Conservation (phyloP, 2,329 filamentous ascomycete genomes). For the Byssochlamys sp. region DNA sequence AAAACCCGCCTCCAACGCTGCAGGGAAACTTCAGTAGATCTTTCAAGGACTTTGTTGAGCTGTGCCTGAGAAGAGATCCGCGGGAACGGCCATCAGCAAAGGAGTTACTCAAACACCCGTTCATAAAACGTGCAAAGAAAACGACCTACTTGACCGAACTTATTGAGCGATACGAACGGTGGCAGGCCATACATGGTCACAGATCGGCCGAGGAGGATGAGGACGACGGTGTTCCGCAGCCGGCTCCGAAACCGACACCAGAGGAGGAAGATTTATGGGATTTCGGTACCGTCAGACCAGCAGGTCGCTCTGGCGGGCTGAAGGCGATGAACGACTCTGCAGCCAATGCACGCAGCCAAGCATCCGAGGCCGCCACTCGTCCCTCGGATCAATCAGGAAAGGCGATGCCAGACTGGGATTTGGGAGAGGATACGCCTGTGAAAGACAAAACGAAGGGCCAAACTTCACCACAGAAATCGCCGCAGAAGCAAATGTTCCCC, state of each 20-base stretch:
- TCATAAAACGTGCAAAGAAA: constrained; percentile 83
- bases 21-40: constrained; percentile 71
- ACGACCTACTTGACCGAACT: constrained; percentile 93
- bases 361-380: constrained; percentile 41
- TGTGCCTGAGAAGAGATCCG: constrained; percentile 81
- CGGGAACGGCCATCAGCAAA: constrained; percentile 77
- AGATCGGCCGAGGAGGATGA: constrained; percentile 59
- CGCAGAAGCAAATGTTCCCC: constrained; percentile 42
- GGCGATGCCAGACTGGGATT: constrained; percentile 21
- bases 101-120: constrained; percentile 79
- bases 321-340: constrained; percentile 70
- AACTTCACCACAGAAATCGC: constrained; percentile 50
- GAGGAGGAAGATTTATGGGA: constrained; percentile 90
- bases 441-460: constrained; percentile 33
- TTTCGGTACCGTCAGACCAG: constrained; percentile 85
- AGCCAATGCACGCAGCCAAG: constrained; percentile 61
- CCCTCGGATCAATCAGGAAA: constrained; percentile 27
- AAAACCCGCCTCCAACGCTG: constrained; percentile 75
- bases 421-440: constrained; percentile 14
- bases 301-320: constrained; percentile 56
- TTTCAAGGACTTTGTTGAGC: constrained; percentile 75
- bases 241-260: constrained; percentile 33
- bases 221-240: constrained; percentile 32
- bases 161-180: constrained; percentile 81
- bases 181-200: constrained; percentile 70